Percentiles rank a stretch among this genome's conserved stretches.
These are phyloP conservation scores for Fonsecaea pedrosoi DNA, from an alignment of 2,329 filamentous ascomycete genomes.

Conservation along the genomic window DNA sequence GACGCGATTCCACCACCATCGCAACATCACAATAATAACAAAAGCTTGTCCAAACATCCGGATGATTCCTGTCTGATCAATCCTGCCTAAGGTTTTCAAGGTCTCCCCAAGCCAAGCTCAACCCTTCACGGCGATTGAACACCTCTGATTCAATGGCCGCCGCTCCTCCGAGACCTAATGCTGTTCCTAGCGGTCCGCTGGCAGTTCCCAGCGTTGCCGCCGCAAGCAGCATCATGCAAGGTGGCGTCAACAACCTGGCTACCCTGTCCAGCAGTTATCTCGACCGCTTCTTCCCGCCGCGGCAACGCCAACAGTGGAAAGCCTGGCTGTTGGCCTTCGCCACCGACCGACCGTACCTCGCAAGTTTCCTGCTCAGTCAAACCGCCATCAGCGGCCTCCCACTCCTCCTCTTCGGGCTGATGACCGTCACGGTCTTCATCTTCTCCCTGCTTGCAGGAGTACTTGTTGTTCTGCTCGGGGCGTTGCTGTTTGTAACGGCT, in stretches of 20 bases:
- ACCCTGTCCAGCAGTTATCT: slow-evolving; percentile 42
- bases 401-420: slow-evolving; percentile 70
- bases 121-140: neutral
- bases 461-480: slow-evolving; percentile 57
- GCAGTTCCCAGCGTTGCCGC: slow-evolving; percentile 19
- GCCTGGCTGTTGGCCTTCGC: slow-evolving; percentile 64
- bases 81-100: neutral
- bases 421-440: slow-evolving; percentile 67
- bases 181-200: slow-evolving; percentile 1
- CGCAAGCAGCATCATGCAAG: slow-evolving; percentile 33
- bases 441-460: slow-evolving; percentile 69
- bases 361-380: slow-evolving; percentile 72
- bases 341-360: slow-evolving; percentile 69
- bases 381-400: slow-evolving; percentile 70
- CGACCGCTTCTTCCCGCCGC: slow-evolving; percentile 64
- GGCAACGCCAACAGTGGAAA: slow-evolving; percentile 65
- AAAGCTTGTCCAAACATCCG: neutral
- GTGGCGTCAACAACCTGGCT: slow-evolving; percentile 33
- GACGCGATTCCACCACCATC: neutral
- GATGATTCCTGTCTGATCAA: neutral
- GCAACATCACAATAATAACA: neutral
- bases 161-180: neutral
- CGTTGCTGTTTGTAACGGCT: slow-evolving; percentile 69
- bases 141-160: slow-evolving; percentile 7
- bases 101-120: neutral